phyloP scores from a whole-genome alignment of 2,329 filamentous ascomycete species.

The Aspergillus ibericus region DNA sequence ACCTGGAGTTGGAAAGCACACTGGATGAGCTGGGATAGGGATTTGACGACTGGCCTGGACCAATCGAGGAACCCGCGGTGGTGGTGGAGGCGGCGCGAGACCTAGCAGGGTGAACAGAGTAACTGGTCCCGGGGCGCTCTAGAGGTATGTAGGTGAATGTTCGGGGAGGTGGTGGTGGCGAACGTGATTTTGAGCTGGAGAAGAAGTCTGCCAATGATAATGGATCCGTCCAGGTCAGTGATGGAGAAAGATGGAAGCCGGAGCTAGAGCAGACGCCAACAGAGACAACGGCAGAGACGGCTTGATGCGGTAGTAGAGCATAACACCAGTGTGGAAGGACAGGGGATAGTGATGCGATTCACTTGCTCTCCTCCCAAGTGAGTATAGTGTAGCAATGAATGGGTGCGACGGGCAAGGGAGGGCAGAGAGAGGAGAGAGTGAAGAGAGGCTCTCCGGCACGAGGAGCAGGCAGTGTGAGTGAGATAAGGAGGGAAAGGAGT shows the following conservation, averaged over 20 bases:
- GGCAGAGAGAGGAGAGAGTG: conserved; percentile 4
- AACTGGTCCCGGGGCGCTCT: conserved; percentile 32
- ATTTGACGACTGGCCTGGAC: conserved; percentile 18
- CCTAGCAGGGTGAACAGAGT: conserved; percentile 29
- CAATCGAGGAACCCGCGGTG: conserved; percentile 19
- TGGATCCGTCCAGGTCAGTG: conserved; percentile 19
- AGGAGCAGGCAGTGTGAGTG: background rate
- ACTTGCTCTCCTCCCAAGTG: background rate
- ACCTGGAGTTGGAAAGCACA: conserved; percentile 38
- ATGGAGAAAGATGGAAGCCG: conserved; percentile 11
- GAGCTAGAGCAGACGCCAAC: conserved; percentile 2
- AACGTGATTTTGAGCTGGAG: conserved; percentile 35
- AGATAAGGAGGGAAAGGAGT: conserved; percentile 1
- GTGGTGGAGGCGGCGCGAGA: conserved; percentile 28
- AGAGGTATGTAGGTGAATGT: conserved; percentile 27
- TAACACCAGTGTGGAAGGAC: background rate
- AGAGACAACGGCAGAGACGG: conserved; percentile 8
- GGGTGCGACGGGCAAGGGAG: conserved; percentile 7
- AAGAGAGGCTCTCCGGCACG: background rate
- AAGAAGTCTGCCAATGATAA: conserved; percentile 29
- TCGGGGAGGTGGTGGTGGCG: conserved; percentile 31
- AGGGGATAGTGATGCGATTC: background rate
- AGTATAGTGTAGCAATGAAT: background rate
- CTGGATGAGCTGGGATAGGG: conserved; percentile 34
- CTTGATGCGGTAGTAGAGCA: background rate